phyloP scores from a whole-genome alignment of 768 basidiomycete species.

The Clavulina sp. region DNA sequence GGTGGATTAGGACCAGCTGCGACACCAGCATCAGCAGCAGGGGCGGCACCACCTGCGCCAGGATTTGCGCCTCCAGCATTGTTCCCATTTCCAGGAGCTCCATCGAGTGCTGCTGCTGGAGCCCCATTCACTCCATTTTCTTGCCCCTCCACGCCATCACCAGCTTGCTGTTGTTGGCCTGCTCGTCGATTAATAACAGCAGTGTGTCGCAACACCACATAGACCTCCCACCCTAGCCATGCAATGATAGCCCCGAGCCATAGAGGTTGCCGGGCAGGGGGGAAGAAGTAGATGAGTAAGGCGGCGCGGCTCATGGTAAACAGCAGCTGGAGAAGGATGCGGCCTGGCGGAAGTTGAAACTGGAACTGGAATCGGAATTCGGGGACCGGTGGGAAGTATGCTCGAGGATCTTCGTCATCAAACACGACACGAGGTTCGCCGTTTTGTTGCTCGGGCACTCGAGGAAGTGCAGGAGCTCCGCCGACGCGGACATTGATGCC shows the following conservation, averaged over 20 bases:
- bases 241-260: neutral
- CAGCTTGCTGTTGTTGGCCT: neutral
- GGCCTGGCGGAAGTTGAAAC: neutral
- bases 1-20: neutral
- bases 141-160: neutral
- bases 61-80: neutral
- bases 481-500: slow-evolving; percentile 2
- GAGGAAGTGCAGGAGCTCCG: neutral
- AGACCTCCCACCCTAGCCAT: slow-evolving; percentile 1
- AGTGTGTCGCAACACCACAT: neutral
- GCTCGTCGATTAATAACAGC: too few relatives aligned
- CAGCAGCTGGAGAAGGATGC: neutral
- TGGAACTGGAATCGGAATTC: slow-evolving; percentile 1
- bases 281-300: neutral
- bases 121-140: neutral
- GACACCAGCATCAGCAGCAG: neutral
- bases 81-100: neutral
- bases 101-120: neutral
- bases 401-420: neutral
- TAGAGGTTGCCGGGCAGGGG: neutral
- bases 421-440: neutral
- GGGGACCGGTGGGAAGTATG: slow-evolving; percentile 1
- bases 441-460: neutral
- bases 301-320: neutral
- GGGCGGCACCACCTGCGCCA: neutral